Evolutionary conservation across 768 basidiomycete genomes (phyloP).

Genomic region (Gymnopilus dilepis): DNA sequence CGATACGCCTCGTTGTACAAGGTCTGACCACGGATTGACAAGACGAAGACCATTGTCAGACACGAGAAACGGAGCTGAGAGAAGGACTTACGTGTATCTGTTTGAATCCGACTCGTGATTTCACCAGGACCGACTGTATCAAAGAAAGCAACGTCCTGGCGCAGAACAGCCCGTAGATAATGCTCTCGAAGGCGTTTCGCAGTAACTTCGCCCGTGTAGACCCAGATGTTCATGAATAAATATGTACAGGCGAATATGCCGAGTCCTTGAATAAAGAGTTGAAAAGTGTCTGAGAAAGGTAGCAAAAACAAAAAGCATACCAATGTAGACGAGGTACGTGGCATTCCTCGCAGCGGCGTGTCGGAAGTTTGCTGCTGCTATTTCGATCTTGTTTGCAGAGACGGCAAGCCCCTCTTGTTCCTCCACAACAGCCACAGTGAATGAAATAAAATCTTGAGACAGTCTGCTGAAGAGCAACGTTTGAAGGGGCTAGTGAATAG

Average conservation of each 20-base stretch:
- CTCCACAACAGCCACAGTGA: constrained; percentile 39
- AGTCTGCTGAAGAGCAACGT: constrained; percentile 85
- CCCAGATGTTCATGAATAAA: constrained; percentile 73
- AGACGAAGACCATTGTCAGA: not conserved
- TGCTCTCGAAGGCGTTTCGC: constrained; percentile 84
- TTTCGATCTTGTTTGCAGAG: constrained; percentile 32
- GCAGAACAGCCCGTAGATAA: constrained; percentile 79
- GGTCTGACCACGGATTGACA: constrained; percentile 47
- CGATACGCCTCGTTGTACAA: constrained; percentile 89
- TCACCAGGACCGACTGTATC: constrained; percentile 93
- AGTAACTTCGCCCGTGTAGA: constrained; percentile 79
- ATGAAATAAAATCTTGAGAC: constrained; percentile 72
- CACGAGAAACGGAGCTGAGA: not conserved
- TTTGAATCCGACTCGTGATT: constrained; percentile 92
- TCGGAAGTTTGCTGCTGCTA: constrained; percentile 55
- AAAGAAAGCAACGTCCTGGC: constrained; percentile 90
- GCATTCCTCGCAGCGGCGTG: constrained; percentile 60
- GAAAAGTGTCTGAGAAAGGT: constrained; percentile 12
- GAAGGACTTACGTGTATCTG: constrained; percentile 70
- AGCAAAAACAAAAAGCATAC: constrained; percentile 38
- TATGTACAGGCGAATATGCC: constrained; percentile 80
- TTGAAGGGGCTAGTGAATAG: constrained; percentile 64
- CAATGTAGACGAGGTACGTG: constrained; percentile 68
- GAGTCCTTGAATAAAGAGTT: constrained; percentile 50
- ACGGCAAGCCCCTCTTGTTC: constrained; percentile 10